Evolutionary conservation across 306 rosid species (phyloP), one percentile per base, ranked within the genome.

Genomic region (Aeschynomene evenia): DNA sequence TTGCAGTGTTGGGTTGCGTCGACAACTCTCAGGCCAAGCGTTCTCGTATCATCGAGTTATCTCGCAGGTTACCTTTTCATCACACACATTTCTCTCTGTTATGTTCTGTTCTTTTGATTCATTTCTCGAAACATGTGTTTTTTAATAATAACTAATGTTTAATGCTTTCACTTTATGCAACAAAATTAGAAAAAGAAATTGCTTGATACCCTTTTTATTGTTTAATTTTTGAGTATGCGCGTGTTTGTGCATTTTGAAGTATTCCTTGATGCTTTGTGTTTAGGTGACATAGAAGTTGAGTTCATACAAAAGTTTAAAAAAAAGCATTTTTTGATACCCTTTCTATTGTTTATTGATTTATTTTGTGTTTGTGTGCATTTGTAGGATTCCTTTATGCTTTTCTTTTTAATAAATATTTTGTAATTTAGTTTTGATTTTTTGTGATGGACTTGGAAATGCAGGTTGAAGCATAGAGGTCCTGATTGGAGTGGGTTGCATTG

Each of bases 401-500:
- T 11, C 4, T 40, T 8, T 28, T 23, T 24, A 34, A 28, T 53
- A 52, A 34, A 28, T 53, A 52, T 49, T 14, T 19, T 4, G 8
- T 52, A 48, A 73, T 39, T 52, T 63, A 63, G 0, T 48, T 11
- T 14, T 59, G 59, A 7, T 37, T 9, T 13, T 37, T 48, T 59
- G 37, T 46, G 3, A 46, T 71, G 29, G 9, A 58, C 14, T 57
- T 73, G 80, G 15, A 63, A 64, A 18, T 78, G 71, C 46, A 92
- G 98, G 78, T 74, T 94, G 74, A 79, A 85, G 51, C 99, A 94
- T 68, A 81, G 99, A 82, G 99, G 97, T 51, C 99, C 99, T 68
- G 97, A 94, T 49, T 94, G 99, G 99, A 94, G 99, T 76, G 99
- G 99, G 13, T 53, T 94, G 85, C 99, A 94, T 71, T 91, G 88